Percentiles rank a stretch among this genome's conserved stretches.
Conservation (phyloP, 371 early-diverging fungal species). For the Zychaea mexicana region DNA sequence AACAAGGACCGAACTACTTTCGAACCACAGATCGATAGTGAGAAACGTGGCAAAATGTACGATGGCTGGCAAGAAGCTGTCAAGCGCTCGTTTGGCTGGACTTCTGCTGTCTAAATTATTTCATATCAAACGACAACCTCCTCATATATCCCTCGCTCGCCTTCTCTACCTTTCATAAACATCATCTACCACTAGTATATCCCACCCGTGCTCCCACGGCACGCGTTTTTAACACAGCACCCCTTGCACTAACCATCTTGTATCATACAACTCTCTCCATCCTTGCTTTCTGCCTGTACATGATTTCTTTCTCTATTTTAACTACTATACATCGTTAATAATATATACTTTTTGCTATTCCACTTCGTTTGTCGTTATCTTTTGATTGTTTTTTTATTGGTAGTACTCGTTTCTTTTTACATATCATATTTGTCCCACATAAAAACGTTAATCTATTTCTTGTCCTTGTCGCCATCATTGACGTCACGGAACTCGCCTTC, state of each 20-base stretch:
- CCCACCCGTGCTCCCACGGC: too few relatives aligned
- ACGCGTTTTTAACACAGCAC: neutral
- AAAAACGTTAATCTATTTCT: conserved; percentile 24
- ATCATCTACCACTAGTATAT: too few relatives aligned
- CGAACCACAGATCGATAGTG: conserved; percentile 38
- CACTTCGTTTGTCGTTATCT: too few relatives aligned
- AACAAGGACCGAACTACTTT: conserved; percentile 42
- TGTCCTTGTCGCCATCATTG: conserved; percentile 22
- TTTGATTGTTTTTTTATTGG: too few relatives aligned
- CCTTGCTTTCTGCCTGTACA: neutral
- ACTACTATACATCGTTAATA: too few relatives aligned
- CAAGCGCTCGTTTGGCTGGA: conserved; percentile 73
- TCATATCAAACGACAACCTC: neutral
- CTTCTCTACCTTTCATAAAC: too few relatives aligned
- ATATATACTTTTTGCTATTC: too few relatives aligned
- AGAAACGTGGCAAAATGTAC: conserved; percentile 69
- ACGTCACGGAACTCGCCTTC: conserved; percentile 32
- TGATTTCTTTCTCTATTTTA: too few relatives aligned
- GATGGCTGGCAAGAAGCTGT: conserved; percentile 89
- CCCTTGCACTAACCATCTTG: neutral
- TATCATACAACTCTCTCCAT: neutral
- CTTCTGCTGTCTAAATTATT: conserved; percentile 5
- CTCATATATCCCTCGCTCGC: neutral
- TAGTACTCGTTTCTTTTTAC: too few relatives aligned
- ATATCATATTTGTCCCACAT: too few relatives aligned